Evolutionary conservation across 1,284 basidiomycete species (phyloP).

Genomic region (Waitea zeae): DNA sequence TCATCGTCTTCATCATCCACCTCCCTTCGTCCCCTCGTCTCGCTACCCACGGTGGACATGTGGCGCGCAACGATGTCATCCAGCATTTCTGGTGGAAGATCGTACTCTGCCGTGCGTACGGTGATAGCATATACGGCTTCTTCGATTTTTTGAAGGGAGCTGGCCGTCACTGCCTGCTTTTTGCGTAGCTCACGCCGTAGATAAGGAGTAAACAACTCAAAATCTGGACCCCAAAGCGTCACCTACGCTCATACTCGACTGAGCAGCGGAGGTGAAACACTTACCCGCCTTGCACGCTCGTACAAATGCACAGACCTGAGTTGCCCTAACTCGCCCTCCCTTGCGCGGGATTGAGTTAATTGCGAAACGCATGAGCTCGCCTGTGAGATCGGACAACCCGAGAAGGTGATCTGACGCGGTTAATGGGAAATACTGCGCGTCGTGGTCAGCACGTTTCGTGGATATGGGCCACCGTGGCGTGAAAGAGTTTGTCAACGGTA

Average conservation of each 20-base stretch:
- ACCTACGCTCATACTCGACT: background rate
- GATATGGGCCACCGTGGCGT: background rate
- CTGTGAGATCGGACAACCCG: slow-evolving; percentile 86
- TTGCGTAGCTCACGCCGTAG: slow-evolving; percentile 63
- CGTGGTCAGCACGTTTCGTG: too few species aligned
- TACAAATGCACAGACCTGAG: slow-evolving; percentile 61
- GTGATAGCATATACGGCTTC: slow-evolving; percentile 63
- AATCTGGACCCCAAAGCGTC: too few species aligned
- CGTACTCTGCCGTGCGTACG: slow-evolving; percentile 54
- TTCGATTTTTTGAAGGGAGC: slow-evolving; percentile 89
- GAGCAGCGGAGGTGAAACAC: slow-evolving; percentile 10
- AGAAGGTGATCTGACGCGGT: slow-evolving; percentile 76
- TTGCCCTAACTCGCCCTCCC: slow-evolving; percentile 55
- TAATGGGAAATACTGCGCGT: slow-evolving; percentile 44
- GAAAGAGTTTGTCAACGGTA: slow-evolving; percentile 7
- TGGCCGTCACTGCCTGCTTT: slow-evolving; percentile 76
- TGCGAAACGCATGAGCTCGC: slow-evolving; percentile 94
- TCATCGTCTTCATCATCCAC: slow-evolving; percentile 9
- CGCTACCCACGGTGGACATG: slow-evolving; percentile 16
- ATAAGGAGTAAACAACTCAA: slow-evolving; percentile 57
- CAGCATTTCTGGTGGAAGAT: slow-evolving; percentile 42
- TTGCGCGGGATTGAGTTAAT: slow-evolving; percentile 61
- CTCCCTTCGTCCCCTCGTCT: too few species aligned
- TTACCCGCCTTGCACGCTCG: slow-evolving; percentile 62
- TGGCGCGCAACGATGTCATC: slow-evolving; percentile 44